phyloP scores from a whole-genome alignment of 176 grass and related monocot species.

The Paspalum notatum region DNA sequence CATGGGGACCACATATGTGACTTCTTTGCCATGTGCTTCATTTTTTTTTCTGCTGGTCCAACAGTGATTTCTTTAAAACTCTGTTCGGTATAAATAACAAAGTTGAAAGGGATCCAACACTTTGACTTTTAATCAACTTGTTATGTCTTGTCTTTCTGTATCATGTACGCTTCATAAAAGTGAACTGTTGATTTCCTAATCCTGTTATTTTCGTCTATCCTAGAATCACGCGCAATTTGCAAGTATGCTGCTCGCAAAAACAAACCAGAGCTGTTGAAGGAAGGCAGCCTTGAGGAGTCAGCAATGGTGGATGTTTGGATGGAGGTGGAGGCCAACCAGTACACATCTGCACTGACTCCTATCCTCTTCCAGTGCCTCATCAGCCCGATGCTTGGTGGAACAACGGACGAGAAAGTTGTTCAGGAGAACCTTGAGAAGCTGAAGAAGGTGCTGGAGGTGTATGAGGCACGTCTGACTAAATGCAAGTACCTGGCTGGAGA shows the following conservation, averaged over 20 bases:
- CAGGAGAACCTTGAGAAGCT: constrained; percentile 55
- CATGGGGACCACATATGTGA: background rate
- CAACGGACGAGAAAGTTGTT: constrained; percentile 44
- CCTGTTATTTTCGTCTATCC: background rate
- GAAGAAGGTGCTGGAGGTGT: constrained; percentile 61
- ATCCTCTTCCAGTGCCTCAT: constrained; percentile 42
- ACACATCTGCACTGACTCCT: constrained; percentile 35
- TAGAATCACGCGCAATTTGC: constrained; percentile 65
- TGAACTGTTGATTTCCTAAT: background rate
- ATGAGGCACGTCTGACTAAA: constrained; percentile 51
- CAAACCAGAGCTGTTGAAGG: constrained; percentile 61
- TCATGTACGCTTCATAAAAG: too few species aligned
- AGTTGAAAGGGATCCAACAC: background rate
- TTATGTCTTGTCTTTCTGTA: background rate
- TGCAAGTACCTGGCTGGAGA: constrained; percentile 71
- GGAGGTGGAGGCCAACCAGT: constrained; percentile 71
- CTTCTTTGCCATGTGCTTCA: background rate
- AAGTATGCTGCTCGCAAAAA: constrained; percentile 61
- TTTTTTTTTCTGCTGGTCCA: background rate
- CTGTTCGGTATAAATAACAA: background rate
- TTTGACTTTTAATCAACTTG: constrained; percentile 8
- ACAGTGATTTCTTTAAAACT: background rate
- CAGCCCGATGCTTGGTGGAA: constrained; percentile 50
- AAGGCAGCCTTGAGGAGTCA: constrained; percentile 40
- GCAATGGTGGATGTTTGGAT: constrained; percentile 70